Evolutionary conservation across 257 asterid genomes (phyloP), one percentile per base, ranked within the genome.

Genomic region (Ballota nigra): DNA sequence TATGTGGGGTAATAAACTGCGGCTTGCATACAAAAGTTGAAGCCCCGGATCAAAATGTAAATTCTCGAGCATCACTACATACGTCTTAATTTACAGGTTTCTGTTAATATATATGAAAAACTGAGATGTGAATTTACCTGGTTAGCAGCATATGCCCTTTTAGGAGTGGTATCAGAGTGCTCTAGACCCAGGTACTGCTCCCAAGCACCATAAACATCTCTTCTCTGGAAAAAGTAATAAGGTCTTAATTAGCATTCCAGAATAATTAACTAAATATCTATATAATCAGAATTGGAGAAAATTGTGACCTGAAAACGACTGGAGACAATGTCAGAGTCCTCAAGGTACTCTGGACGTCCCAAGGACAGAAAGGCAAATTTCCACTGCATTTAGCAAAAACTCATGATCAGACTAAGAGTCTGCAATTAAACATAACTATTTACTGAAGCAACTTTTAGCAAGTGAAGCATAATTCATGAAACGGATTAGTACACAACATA

Each of bases 121-220:
- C 15, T 13, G 13, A 11, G 15, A 18, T n/a, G 63, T 16, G 2
- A n/a, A 3, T n/a, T 73, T 71, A 88, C 99, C 96, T 92, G 97
- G 84, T 72, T 95, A 15, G 88, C 83, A 29, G 90, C 73, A 61
- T 88, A 86, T 28, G 97, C 81, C 76, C 97, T 86, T 78, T 86
- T 88, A 68, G 98, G 92, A 64, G 89, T 84, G 41, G 92, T 89
- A 74, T 88, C 98, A 16, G 98, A 82, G 82, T 95, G 99, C 85
- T 95, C 98, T 57, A 95, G 83, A 73, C 99, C 98, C 45, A 95
- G 85, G 91, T 92, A 92, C 80, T 88, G 99, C 88, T 95, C 97
- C 98, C 97, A 92, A 68, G 96, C 96, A 75, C 99, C 96, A 76
- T 92, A 86, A 45, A 84, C 92, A 72, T 92, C 99, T 86, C 97